Evolutionary conservation across 179 eudicot genomes (phyloP).

Genomic region (Dionaea muscipula): DNA sequence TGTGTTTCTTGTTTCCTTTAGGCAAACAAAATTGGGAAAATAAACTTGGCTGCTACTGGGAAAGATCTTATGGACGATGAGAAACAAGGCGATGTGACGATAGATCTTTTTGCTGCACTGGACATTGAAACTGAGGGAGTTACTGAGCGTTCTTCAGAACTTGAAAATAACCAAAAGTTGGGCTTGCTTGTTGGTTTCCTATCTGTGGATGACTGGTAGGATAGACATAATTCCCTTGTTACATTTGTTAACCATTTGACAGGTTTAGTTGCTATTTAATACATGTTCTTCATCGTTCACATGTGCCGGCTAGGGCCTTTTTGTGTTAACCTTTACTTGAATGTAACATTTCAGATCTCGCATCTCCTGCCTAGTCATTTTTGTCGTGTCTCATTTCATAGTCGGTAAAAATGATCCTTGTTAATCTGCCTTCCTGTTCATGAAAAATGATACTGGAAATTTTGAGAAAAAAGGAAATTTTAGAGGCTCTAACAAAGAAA

Average conservation of each 20-base stretch:
- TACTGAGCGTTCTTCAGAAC: conserved; percentile 50
- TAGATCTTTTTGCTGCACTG: conserved; percentile 79
- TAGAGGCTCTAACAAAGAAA: too few species aligned
- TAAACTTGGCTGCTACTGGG: conserved; percentile 97
- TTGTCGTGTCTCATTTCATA: background rate
- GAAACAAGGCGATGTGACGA: conserved; percentile 87
- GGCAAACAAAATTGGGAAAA: conserved; percentile 96
- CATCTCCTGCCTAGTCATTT: background rate
- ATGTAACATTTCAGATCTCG: too few species aligned
- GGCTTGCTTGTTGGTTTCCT: conserved; percentile 90
- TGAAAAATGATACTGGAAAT: too few species aligned
- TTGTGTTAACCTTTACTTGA: background rate
- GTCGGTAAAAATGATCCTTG: background rate
- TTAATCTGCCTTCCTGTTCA: background rate
- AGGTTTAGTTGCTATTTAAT: background rate
- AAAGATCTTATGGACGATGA: conserved; percentile 99
- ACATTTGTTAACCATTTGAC: background rate
- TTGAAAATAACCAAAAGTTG: conserved; percentile 70
- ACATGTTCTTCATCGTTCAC: background rate
- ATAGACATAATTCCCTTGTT: background rate
- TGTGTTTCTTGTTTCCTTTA: conserved; percentile 16
- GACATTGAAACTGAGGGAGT: conserved; percentile 81
- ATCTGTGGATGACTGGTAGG: conserved; percentile 90
- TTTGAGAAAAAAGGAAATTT: too few species aligned
- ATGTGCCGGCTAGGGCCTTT: background rate